Evolutionary conservation across 345 rosid genomes (phyloP).

Genomic region (Barbarea vulgaris): DNA sequence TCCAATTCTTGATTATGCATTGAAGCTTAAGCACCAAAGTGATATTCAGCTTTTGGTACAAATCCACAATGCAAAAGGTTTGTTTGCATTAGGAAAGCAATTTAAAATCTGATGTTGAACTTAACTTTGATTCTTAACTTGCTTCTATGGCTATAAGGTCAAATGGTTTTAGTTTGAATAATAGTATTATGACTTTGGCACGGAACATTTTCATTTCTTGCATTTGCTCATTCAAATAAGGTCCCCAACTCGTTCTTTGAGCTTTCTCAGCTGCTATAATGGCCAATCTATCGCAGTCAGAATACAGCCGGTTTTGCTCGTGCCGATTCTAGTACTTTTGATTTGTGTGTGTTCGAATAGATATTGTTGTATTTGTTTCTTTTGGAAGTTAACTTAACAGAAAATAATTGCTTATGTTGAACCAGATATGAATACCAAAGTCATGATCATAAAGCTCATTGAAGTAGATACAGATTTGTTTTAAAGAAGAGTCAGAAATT

Average conservation of each 20-base stretch:
- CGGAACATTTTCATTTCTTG: slow-evolving; percentile 1
- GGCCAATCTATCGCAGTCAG: slow-evolving; percentile 56
- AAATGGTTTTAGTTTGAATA: too few relatives aligned
- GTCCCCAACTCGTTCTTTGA: not conserved
- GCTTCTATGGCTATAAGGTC: too few relatives aligned
- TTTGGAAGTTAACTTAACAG: not conserved
- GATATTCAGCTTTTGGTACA: too few relatives aligned
- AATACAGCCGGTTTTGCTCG: slow-evolving; percentile 65
- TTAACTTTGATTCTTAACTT: too few relatives aligned
- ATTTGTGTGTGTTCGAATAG: not conserved
- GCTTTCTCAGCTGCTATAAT: slow-evolving; percentile 48
- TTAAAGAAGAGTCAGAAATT: slow-evolving; percentile 97
- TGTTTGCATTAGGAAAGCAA: too few relatives aligned
- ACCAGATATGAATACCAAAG: slow-evolving; percentile 87
- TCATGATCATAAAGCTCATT: slow-evolving; percentile 86
- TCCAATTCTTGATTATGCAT: not conserved
- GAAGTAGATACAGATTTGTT: slow-evolving; percentile 99
- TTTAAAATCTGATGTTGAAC: too few relatives aligned
- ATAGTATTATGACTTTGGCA: not conserved
- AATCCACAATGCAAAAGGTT: too few relatives aligned
- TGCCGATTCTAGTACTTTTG: slow-evolving; percentile 33
- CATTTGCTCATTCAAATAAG: not conserved
- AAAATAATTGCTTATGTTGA: not conserved
- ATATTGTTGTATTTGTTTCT: not conserved
- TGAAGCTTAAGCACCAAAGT: too few relatives aligned